Base-by-base conservation (phyloP, 352 stramenopile genomes). In the Globisporangium orthogonon region DNA sequence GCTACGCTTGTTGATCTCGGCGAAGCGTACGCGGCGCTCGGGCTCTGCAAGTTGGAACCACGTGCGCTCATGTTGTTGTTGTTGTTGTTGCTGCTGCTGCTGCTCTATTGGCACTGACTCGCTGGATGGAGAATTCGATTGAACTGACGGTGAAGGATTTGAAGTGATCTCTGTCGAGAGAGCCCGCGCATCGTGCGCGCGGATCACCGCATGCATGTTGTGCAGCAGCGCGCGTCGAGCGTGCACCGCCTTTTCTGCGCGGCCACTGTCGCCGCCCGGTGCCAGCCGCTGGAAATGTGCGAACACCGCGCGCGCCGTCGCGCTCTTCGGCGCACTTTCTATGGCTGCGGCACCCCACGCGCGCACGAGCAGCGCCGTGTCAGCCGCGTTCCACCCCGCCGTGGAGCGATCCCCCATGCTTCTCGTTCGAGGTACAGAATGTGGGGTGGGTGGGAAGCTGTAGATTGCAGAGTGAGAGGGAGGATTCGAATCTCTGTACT, bases 181-280 rank as follows among this genome's bases (percentile, higher is more conserved):
- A 5, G 33, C 33, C 1, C 6, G 44, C 44, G 44, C 44, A 18
- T 49, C 44, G 44, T 49, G 44, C 44, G 44, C 7, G 44, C 44
- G 44, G 44, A 49, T 49, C 44, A 49, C 44, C 9, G n/a, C n/a
- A 18, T 49, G 11, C 44, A 49, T 49, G 23, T 49, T 49, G 44
- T 30, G 44, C 17, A 49, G n/a, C 44, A 49, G 44, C 44, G 44
- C 9, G n/a, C 44, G 44, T 11, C 44, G 44, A n/a, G 44, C 44
- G 7, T 49, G 44, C 44, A 49, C 44, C n/a, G 44, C 44, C 18
- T 49, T 49, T 18, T 49, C 44, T 6, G 44, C 44, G 44, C 44
- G 44, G 44, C 44, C n/a, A 18, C 44, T 49, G 7, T 49, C 44
- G 7, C 44, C 44, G 44, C n/a, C 44, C 6, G 10, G 18, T 11